These are phyloP conservation scores for Malus hybrid DNA, from an alignment of 331 rosid species.

Conservation along the genomic window DNA sequence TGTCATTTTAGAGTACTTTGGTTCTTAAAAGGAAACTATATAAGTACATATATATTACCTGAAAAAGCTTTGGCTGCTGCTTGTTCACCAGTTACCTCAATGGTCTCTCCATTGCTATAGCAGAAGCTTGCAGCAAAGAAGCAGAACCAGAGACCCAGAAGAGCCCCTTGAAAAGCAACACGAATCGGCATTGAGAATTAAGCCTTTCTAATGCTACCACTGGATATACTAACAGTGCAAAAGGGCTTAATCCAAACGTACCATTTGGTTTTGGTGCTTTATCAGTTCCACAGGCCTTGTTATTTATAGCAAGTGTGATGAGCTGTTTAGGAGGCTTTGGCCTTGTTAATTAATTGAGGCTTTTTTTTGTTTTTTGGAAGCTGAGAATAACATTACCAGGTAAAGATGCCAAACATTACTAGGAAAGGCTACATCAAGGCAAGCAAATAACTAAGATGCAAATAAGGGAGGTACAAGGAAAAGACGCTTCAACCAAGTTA, in stretches of 20 bases:
- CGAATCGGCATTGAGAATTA: conserved; percentile 4
- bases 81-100: neutral
- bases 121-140: conserved; percentile 16
- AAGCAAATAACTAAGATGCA: too few species aligned
- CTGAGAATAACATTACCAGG: too few species aligned
- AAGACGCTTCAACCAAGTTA: too few species aligned
- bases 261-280: neutral
- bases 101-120: neutral
- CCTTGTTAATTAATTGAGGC: neutral
- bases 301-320: neutral
- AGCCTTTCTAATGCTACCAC: too few species aligned
- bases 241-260: neutral
- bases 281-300: neutral
- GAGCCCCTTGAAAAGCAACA: conserved; percentile 1
- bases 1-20: too few species aligned
- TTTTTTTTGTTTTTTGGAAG: too few species aligned
- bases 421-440: too few species aligned
- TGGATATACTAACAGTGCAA: too few species aligned
- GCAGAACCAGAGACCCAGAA: conserved; percentile 21
- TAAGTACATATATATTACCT: neutral
- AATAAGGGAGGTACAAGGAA: too few species aligned
- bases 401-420: too few species aligned
- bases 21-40: too few species aligned
- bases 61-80: conserved; percentile 1
- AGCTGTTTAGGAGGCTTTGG: neutral